phyloP scores from a whole-genome alignment of 208 protist species.

The Endotrypanum monterogeii region DNA sequence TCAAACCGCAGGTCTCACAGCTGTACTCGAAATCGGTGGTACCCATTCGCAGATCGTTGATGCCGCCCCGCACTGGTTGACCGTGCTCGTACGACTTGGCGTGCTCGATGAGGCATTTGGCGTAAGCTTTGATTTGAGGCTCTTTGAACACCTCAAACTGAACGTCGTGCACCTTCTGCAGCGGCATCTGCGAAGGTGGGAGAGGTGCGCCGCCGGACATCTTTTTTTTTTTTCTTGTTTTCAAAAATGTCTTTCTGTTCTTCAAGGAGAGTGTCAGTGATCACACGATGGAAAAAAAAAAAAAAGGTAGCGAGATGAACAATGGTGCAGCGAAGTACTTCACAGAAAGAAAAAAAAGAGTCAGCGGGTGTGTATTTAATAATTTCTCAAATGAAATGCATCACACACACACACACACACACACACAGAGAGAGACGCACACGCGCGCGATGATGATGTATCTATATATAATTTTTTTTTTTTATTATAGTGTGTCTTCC shows the following conservation, averaged over 20 bases:
- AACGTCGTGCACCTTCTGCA: constrained; percentile 78
- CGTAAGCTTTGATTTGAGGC: constrained; percentile 85
- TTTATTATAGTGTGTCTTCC: neutral
- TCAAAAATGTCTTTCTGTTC: neutral
- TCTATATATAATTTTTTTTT: too few species aligned
- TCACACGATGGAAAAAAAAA: neutral
- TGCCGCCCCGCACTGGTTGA: constrained; percentile 77
- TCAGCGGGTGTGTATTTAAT: neutral
- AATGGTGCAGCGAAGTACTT: neutral
- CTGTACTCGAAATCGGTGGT: constrained; percentile 84
- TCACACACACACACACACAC: neutral
- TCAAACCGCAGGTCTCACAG: constrained; percentile 84
- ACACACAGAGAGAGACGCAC: too few species aligned
- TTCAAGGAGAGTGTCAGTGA: neutral
- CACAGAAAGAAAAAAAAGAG: too few species aligned
- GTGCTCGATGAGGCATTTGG: constrained; percentile 80
- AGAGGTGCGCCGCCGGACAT: constrained; percentile 87
- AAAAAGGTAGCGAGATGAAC: neutral
- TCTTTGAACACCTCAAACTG: constrained; percentile 91
- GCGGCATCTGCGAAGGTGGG: constrained; percentile 76
- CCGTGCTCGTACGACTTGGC: constrained; percentile 88
- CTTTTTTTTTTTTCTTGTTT: too few species aligned
- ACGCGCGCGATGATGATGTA: too few species aligned
- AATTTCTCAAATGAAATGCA: constrained; percentile 2
- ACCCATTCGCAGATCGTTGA: constrained; percentile 91